phyloP scores from a whole-genome alignment of 495 filamentous ascomycete genomes.

The Xylaria nigripes region DNA sequence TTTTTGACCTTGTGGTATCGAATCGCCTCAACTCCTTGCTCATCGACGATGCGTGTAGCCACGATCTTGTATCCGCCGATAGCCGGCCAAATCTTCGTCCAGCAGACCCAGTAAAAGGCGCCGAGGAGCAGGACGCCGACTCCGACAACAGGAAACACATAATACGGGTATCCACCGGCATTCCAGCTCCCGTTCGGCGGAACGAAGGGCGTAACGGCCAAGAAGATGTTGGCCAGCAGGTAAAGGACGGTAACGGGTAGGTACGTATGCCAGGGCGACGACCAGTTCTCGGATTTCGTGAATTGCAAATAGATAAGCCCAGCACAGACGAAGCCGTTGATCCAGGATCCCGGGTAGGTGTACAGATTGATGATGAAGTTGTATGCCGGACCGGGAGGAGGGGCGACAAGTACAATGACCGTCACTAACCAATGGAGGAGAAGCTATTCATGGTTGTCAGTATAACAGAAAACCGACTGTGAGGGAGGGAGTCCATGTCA shows the following conservation, averaged over 20 bases:
- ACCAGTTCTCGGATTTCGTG: conserved; percentile 35
- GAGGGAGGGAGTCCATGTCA: neutral
- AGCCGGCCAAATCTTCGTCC: conserved; percentile 38
- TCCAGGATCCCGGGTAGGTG: conserved; percentile 38
- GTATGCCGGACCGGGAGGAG: conserved; percentile 35
- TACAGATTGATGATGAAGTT: conserved; percentile 32
- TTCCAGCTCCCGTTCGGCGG: conserved; percentile 45
- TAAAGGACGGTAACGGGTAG: conserved; percentile 36
- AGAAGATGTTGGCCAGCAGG: conserved; percentile 41
- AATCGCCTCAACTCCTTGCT: conserved; percentile 37
- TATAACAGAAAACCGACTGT: neutral
- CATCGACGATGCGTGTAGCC: conserved; percentile 29
- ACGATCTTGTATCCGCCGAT: conserved; percentile 41
- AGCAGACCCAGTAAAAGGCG: conserved; percentile 43
- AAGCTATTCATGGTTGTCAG: conserved; percentile 17
- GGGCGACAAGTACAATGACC: conserved; percentile 39
- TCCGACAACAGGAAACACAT: conserved; percentile 44
- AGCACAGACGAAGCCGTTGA: conserved; percentile 50
- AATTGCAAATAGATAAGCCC: conserved; percentile 41
- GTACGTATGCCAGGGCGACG: conserved; percentile 36
- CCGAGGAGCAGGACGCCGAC: conserved; percentile 40
- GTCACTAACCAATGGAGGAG: conserved; percentile 43
- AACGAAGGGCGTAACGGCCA: conserved; percentile 43
- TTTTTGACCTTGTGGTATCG: conserved; percentile 34
- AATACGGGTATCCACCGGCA: conserved; percentile 44